Evolutionary conservation across 2,329 filamentous ascomycete genomes (phyloP).

Genomic region (Allantophomopsis lycopodina): DNA sequence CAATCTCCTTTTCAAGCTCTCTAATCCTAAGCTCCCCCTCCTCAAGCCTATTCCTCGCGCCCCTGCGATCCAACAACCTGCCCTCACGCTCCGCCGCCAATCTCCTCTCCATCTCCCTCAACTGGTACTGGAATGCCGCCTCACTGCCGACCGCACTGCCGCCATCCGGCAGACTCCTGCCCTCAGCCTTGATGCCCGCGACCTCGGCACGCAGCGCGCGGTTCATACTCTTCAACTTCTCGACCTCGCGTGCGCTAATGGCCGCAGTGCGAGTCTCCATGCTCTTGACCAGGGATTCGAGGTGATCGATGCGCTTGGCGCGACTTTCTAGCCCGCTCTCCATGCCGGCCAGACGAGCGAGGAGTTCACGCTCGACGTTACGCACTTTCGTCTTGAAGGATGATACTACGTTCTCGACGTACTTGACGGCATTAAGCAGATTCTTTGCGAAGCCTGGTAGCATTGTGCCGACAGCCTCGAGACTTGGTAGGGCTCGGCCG

Average conservation of each 20-base stretch:
- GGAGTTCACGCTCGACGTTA: constrained; percentile 76
- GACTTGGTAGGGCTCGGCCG: constrained; percentile 65
- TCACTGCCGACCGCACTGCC: constrained; percentile 15
- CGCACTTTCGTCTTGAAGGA: constrained; percentile 72
- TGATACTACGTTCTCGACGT: constrained; percentile 66
- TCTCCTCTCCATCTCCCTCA: constrained; percentile 76
- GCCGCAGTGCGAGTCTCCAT: constrained; percentile 29
- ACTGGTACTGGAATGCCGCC: constrained; percentile 68
- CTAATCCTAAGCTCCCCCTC: constrained; percentile 64
- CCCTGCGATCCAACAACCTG: constrained; percentile 68
- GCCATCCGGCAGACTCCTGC: constrained; percentile 5
- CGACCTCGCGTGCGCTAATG: constrained; percentile 31
- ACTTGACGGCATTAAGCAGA: constrained; percentile 73
- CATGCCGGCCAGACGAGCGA: constrained; percentile 77
- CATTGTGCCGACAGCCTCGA: constrained; percentile 77
- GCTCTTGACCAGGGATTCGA: constrained; percentile 68
- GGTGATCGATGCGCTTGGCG: constrained; percentile 71
- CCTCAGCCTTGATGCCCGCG: constrained; percentile 44
- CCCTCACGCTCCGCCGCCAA: constrained; percentile 85
- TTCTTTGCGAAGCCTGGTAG: constrained; percentile 85
- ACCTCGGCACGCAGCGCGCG: constrained; percentile 51
- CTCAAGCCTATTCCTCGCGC: constrained; percentile 67
- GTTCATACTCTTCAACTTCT: constrained; percentile 47
- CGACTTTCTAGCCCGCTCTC: constrained; percentile 70
- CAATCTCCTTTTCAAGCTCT: constrained; percentile 51